These are phyloP conservation scores for Lachnellula hyalina DNA, from an alignment of 2,329 filamentous ascomycete genomes.

Conservation along the genomic window DNA sequence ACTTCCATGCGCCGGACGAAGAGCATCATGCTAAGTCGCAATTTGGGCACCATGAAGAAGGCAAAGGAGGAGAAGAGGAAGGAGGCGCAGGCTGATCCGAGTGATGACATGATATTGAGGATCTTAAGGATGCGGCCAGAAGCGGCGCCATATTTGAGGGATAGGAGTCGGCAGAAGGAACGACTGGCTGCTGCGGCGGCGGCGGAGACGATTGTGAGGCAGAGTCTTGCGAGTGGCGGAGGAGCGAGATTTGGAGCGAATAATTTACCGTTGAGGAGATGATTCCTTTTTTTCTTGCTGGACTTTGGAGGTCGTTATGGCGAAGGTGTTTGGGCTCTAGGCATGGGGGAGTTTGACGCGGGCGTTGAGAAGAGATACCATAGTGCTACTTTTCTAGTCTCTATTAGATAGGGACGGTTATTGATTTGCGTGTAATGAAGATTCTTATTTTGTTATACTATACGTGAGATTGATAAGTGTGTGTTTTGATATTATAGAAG, in stretches of 20 bases:
- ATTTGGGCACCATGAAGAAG: slow-evolving; percentile 91
- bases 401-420: too few species aligned
- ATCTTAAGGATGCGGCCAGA: slow-evolving; percentile 94
- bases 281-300: slow-evolving; percentile 5
- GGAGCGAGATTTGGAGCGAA: slow-evolving; percentile 32
- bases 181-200: slow-evolving; percentile 83
- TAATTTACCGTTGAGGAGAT: slow-evolving; percentile 28
- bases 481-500: too few species aligned
- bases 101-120: slow-evolving; percentile 94
- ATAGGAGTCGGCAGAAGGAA: slow-evolving; percentile 90
- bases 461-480: too few species aligned
- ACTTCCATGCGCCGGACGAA: slow-evolving; percentile 61
- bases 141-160: slow-evolving; percentile 79
- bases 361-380: slow-evolving; percentile 21
- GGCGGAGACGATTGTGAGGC: slow-evolving; percentile 88
- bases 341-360: neutral
- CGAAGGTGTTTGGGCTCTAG: neutral
- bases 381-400: slow-evolving; percentile 4
- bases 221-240: slow-evolving; percentile 66
- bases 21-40: slow-evolving; percentile 90
- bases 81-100: slow-evolving; percentile 92
- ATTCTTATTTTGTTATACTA: too few species aligned
- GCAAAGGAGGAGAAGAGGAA: slow-evolving; percentile 94
- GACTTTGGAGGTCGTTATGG: neutral
- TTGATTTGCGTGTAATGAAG: too few species aligned